Percentiles rank a stretch among this genome's conserved stretches.
Evolutionary conservation across 2,329 filamentous ascomycete genomes (phyloP).

Genomic region (Aspergillus sp.): DNA sequence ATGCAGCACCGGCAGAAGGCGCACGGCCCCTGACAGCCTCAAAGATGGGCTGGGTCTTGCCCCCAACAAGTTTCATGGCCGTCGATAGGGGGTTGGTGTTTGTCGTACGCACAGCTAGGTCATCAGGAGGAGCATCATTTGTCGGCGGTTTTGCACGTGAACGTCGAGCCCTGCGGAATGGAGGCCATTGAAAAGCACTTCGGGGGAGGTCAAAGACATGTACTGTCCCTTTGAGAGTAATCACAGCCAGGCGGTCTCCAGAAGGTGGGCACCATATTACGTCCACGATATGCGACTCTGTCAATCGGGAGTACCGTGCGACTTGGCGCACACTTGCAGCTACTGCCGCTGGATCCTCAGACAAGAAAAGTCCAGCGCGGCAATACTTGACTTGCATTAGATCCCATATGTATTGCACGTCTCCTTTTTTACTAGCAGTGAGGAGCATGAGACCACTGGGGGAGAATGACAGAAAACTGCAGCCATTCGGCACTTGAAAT

Average conservation of each 20-base stretch:
- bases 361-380: slow-evolving; percentile 37
- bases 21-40: slow-evolving; percentile 62
- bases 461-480: slow-evolving; percentile 50
- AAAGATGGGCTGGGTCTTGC: slow-evolving; percentile 60
- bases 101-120: slow-evolving; percentile 45
- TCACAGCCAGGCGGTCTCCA: slow-evolving; percentile 80
- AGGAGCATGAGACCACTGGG: slow-evolving; percentile 49
- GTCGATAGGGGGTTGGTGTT: slow-evolving; percentile 59
- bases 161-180: slow-evolving; percentile 54
- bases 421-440: slow-evolving; percentile 50
- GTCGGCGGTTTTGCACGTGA: slow-evolving; percentile 33
- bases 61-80: slow-evolving; percentile 69
- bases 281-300: slow-evolving; percentile 85
- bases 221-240: slow-evolving; percentile 92
- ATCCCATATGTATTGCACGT: slow-evolving; percentile 53
- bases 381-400: slow-evolving; percentile 49
- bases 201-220: slow-evolving; percentile 86
- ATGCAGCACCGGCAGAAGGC: slow-evolving; percentile 46
- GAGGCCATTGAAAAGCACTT: slow-evolving; percentile 84
- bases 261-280: slow-evolving; percentile 82
- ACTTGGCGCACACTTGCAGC: slow-evolving; percentile 69
- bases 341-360: slow-evolving; percentile 33
- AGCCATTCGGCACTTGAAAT: slow-evolving; percentile 50
- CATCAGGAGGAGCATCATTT: slow-evolving; percentile 47
- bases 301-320: slow-evolving; percentile 86